Base-by-base conservation (phyloP, 2,329 filamentous ascomycete species). In the Emydomyces testavorans region DNA sequence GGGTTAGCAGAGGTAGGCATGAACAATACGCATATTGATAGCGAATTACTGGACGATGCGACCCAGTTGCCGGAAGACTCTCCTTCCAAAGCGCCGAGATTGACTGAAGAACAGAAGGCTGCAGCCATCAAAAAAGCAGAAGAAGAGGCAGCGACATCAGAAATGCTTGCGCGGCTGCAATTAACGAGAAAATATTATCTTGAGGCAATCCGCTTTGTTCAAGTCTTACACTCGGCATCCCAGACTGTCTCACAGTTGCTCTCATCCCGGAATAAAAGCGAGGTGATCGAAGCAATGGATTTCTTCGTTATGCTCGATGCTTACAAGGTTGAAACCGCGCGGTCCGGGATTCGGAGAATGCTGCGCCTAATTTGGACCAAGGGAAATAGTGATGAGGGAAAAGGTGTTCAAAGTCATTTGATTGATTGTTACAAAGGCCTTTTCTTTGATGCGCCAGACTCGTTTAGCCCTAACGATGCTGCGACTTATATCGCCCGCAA, bases 271-370 rank as follows among this genome's bases (percentile, higher is more conserved):
- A 98, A 98, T 72, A 98, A 98, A 74, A 94, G 86, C 58, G 92
- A 98, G 64, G 85, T 96, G 21, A 94, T 98, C 53, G 93, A 98
- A 65, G 92, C 93, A 13, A 98, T 98, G 80, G 92, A 98, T 63
- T 98, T 93, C 67, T 94, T 98, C 57, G 88, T 93, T 57, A 80
- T 94, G 37, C 83, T 92, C 37, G 89, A 98, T 63, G 90, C 89
- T 4, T 96, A 96, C 74, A 92, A 93, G 64, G 83, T 98, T 50
- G 85, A 95, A 64, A 86, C 92, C 56, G 88, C 93, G 61, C 89
- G 94, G 64, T 70, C 83, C 32, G 92, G 93, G 49, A 96, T 98
- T 60, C 79, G 90, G 50, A 83, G 88, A 49, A 98, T 98, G 92
- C 75, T 98, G 53, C 82, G 90, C 46, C 74, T 98, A 16, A 98